Evolutionary conservation across 345 rosid species (phyloP).

Genomic region (Syzygium grande): DNA sequence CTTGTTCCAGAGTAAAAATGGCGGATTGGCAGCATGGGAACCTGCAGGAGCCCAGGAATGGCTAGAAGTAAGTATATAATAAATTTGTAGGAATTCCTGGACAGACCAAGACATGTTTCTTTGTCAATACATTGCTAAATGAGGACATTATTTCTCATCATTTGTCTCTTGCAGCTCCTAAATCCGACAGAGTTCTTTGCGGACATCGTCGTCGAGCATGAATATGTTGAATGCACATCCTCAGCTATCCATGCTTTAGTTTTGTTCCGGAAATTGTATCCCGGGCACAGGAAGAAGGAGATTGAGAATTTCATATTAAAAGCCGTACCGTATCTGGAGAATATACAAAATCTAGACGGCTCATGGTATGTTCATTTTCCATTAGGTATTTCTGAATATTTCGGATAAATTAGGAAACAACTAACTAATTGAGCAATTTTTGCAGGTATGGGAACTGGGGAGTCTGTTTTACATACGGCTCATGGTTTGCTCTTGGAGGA

Average conservation of each 20-base stretch:
- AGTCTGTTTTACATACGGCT: constrained; percentile 39
- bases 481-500: constrained; percentile 41
- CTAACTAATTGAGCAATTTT: not conserved
- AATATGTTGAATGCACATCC: constrained; percentile 46
- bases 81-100: constrained; percentile 15
- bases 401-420: not conserved
- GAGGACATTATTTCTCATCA: not conserved
- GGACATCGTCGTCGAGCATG: constrained; percentile 33
- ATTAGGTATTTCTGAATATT: not conserved
- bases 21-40: constrained; percentile 59
- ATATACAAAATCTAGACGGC: constrained; percentile 40
- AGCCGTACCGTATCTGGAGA: constrained; percentile 22
- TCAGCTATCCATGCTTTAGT: constrained; percentile 28
- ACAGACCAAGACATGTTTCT: not conserved
- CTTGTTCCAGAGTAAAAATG: constrained; percentile 35
- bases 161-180: constrained; percentile 25
- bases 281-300: constrained; percentile 36
- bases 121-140: not conserved
- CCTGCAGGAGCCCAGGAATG: constrained; percentile 40
- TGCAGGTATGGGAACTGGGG: constrained; percentile 56
- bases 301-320: constrained; percentile 34
- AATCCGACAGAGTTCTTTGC: constrained; percentile 54
- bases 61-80: constrained; percentile 34
- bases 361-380: constrained; percentile 26
- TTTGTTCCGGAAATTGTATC: constrained; percentile 34